Conservation (phyloP, 805 yeast species). For the Cyberlindnera meyerae region DNA sequence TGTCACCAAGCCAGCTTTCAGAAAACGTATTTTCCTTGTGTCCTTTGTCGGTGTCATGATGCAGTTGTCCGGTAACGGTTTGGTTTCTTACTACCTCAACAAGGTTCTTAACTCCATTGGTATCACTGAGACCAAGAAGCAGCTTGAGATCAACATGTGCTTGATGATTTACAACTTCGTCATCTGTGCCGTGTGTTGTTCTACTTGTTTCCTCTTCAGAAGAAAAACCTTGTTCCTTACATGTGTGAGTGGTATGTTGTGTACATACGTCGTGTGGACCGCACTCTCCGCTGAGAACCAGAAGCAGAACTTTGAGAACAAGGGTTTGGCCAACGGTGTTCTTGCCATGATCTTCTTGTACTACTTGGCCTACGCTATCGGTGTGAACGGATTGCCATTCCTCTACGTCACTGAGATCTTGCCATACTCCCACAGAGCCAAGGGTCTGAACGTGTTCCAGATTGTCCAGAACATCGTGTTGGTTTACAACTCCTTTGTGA, state of each 20-base stretch:
- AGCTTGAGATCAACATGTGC: slow-evolving; percentile 44
- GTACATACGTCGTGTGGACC: slow-evolving; percentile 37
- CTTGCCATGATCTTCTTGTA: slow-evolving; percentile 44
- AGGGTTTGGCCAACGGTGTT: slow-evolving; percentile 39
- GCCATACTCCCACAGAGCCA: slow-evolving; percentile 27
- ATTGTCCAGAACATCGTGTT: slow-evolving; percentile 14
- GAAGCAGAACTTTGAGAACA: slow-evolving; percentile 33
- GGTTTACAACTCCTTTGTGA: slow-evolving; percentile 30
- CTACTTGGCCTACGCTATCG: slow-evolving; percentile 35
- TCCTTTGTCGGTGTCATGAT: slow-evolving; percentile 30
- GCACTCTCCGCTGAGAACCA: slow-evolving; percentile 40
- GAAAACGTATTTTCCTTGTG: slow-evolving; percentile 36
- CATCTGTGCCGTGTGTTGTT: slow-evolving; percentile 24
- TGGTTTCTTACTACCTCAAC: slow-evolving; percentile 44
- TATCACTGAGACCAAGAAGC: slow-evolving; percentile 37
- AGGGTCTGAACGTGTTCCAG: slow-evolving; percentile 17
- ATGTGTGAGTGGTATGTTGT: slow-evolving; percentile 32
- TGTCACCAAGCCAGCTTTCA: slow-evolving; percentile 26
- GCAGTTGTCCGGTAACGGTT: slow-evolving; percentile 35
- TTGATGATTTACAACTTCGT: slow-evolving; percentile 41
- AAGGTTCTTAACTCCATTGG: slow-evolving; percentile 49
- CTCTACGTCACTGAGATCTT: slow-evolving; percentile 39
- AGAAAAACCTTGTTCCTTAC: slow-evolving; percentile 34
- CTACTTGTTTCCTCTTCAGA: slow-evolving; percentile 22
- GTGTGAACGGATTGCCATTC: slow-evolving; percentile 40